A percentile compares a stretch with the other conserved stretches of the same genome.
Evolutionary conservation across 768 basidiomycete genomes (phyloP).

Genomic region (Baorangia bicolor): DNA sequence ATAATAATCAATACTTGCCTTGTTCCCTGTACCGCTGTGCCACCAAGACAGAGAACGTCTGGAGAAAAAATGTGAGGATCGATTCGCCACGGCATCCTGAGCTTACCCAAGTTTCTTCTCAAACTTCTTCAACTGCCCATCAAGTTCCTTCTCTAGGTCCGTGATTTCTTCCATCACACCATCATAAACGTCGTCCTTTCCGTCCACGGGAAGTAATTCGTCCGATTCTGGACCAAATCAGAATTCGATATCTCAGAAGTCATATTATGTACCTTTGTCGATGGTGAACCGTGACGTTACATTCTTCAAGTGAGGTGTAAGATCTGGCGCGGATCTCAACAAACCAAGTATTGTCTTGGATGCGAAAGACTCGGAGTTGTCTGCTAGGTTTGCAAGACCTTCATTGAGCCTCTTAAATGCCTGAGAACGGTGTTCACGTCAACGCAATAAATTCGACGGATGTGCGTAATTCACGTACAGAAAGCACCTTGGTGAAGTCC

Average conservation of each 20-base stretch:
- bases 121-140: slow-evolving; percentile 63
- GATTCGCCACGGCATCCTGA: slow-evolving; percentile 3
- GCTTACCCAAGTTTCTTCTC: slow-evolving; percentile 65
- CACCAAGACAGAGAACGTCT: slow-evolving; percentile 57
- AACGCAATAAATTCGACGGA: background rate
- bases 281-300: slow-evolving; percentile 64
- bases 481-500: slow-evolving; percentile 84
- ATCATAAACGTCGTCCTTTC: slow-evolving; percentile 87
- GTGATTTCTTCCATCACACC: slow-evolving; percentile 68
- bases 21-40: slow-evolving; percentile 82
- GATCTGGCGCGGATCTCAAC: slow-evolving; percentile 78
- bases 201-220: slow-evolving; percentile 77
- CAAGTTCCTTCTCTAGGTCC: slow-evolving; percentile 67
- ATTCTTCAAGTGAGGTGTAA: slow-evolving; percentile 66
- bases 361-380: slow-evolving; percentile 69
- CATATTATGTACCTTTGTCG: slow-evolving; percentile 52
- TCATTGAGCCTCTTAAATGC: slow-evolving; percentile 73
- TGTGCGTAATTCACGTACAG: slow-evolving; percentile 42
- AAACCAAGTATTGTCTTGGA: slow-evolving; percentile 75
- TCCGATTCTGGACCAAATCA: slow-evolving; percentile 48
- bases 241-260: slow-evolving; percentile 15
- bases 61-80: slow-evolving; percentile 26
- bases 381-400: slow-evolving; percentile 61
- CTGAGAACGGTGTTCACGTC: slow-evolving; percentile 37
- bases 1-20: slow-evolving; percentile 42